These are phyloP conservation scores for Fusarium nygamai DNA, from an alignment of 2,329 filamentous ascomycete genomes.

Conservation along the genomic window DNA sequence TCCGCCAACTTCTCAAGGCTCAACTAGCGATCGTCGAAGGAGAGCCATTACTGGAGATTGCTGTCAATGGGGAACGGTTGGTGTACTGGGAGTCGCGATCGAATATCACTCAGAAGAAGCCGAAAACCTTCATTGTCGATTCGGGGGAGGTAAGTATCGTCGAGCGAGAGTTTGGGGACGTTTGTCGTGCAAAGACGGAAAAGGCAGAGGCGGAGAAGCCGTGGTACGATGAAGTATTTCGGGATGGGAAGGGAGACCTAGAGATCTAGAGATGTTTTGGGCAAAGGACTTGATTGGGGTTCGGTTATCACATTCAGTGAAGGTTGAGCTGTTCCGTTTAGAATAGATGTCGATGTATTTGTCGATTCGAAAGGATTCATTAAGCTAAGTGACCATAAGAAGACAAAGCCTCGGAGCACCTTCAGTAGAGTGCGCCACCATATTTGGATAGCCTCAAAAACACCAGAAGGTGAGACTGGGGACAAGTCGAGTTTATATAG, in stretches of 20 bases:
- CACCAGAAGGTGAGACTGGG: neutral
- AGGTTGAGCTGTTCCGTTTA: neutral
- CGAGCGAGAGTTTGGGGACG: neutral
- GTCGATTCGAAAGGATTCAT: neutral
- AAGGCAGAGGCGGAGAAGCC: neutral
- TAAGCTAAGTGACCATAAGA: too few species aligned
- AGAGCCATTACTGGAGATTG: neutral
- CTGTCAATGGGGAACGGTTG: neutral
- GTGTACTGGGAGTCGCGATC: constrained; percentile 19
- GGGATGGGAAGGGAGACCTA: constrained; percentile 15
- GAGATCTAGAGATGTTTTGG: neutral
- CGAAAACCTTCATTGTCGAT: neutral
- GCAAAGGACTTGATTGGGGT: rapidly evolving
- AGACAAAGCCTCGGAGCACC: neutral
- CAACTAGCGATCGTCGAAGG: neutral
- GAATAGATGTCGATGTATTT: neutral
- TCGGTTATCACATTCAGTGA: rapidly evolving
- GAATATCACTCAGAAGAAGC: neutral
- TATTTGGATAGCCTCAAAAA: neutral
- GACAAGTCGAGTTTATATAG: neutral
- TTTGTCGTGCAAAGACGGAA: neutral
- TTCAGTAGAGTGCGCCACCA: neutral
- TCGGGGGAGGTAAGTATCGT: neutral
- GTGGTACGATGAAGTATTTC: constrained; percentile 30
- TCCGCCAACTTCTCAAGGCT: neutral